Percentiles rank a stretch among this genome's conserved stretches.
Evolutionary conservation across 805 yeast genomes (phyloP).

Genomic region (Candida lessepsii): DNA sequence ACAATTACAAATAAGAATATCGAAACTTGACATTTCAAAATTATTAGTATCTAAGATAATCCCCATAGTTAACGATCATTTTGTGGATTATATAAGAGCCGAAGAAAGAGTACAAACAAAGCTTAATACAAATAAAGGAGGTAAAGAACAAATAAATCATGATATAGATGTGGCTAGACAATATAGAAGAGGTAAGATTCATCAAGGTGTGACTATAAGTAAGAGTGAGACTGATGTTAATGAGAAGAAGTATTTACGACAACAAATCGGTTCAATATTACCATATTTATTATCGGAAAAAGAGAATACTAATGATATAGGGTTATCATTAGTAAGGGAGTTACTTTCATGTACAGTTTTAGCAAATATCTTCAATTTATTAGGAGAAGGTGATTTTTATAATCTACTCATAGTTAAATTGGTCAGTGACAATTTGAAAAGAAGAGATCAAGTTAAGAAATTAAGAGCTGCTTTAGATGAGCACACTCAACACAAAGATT

Average conservation of each 20-base stretch:
- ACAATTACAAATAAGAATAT: slow-evolving; percentile 43
- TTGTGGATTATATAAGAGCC: slow-evolving; percentile 47
- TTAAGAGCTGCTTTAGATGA: slow-evolving; percentile 67
- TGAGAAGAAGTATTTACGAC: slow-evolving; percentile 51
- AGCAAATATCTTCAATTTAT: slow-evolving; percentile 53
- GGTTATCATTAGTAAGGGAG: slow-evolving; percentile 55
- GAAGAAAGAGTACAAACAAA: slow-evolving; percentile 32
- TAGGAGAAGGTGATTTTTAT: slow-evolving; percentile 75
- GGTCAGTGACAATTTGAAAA: slow-evolving; percentile 65
- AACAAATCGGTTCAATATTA: slow-evolving; percentile 40
- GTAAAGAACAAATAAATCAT: slow-evolving; percentile 26
- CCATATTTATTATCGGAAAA: slow-evolving; percentile 48
- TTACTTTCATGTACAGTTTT: slow-evolving; percentile 50
- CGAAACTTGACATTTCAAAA: slow-evolving; percentile 50
- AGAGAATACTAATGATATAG: slow-evolving; percentile 50
- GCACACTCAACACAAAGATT: slow-evolving; percentile 41
- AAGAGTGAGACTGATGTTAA: slow-evolving; percentile 29
- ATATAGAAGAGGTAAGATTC: slow-evolving; percentile 54
- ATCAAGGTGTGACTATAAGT: slow-evolving; percentile 50
- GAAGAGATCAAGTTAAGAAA: slow-evolving; percentile 69
- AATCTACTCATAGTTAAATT: slow-evolving; percentile 60
- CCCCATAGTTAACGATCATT: slow-evolving; percentile 69
- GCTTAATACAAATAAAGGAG: slow-evolving; percentile 18
- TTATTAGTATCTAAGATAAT: slow-evolving; percentile 56
- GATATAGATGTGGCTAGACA: slow-evolving; percentile 42